Conservation (phyloP, 2,329 filamentous ascomycete species). For the Colletotrichum destructivum region DNA sequence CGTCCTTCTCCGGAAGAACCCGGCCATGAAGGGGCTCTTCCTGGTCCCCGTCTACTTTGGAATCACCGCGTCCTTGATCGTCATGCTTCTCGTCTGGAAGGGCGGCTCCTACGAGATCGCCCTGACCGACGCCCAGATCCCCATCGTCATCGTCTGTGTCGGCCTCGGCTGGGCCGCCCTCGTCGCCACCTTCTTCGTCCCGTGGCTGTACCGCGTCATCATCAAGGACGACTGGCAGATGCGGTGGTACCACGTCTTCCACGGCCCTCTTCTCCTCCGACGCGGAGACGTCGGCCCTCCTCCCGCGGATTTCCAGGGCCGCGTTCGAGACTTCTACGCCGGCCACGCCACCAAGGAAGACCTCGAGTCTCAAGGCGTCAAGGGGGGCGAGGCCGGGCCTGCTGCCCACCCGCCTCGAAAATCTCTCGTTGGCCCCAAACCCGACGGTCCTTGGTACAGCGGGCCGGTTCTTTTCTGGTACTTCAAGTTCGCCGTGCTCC, state of each 20-base stretch:
- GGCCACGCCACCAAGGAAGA: conserved; percentile 64
- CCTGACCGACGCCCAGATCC: conserved; percentile 52
- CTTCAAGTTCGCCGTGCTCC: conserved; percentile 59
- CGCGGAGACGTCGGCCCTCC: conserved; percentile 48
- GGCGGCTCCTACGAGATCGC: conserved; percentile 40
- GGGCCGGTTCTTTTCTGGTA: conserved; percentile 57
- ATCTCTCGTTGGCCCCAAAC: conserved; percentile 51
- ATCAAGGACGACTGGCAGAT: conserved; percentile 71
- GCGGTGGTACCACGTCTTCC: conserved; percentile 64
- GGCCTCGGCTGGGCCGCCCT: conserved; percentile 62
- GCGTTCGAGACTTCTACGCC: conserved; percentile 64
- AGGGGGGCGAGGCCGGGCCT: too few species aligned
- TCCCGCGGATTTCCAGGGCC: conserved; percentile 54
- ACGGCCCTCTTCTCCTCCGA: conserved; percentile 64
- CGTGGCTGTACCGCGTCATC: conserved; percentile 68
- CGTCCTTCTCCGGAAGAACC: conserved; percentile 58
- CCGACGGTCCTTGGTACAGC: conserved; percentile 56
- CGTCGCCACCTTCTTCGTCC: conserved; percentile 64
- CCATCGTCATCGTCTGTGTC: conserved; percentile 64
- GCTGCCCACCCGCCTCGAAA: conserved; percentile 36
- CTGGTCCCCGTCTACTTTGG: conserved; percentile 71
- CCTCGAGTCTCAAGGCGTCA: conserved; percentile 49
- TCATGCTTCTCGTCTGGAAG: conserved; percentile 44
- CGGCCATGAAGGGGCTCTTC: conserved; percentile 57
- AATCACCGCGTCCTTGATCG: conserved; percentile 59